These are phyloP conservation scores for Exophiala sideris DNA, from an alignment of 2,329 filamentous ascomycete species.

Conservation along the genomic window DNA sequence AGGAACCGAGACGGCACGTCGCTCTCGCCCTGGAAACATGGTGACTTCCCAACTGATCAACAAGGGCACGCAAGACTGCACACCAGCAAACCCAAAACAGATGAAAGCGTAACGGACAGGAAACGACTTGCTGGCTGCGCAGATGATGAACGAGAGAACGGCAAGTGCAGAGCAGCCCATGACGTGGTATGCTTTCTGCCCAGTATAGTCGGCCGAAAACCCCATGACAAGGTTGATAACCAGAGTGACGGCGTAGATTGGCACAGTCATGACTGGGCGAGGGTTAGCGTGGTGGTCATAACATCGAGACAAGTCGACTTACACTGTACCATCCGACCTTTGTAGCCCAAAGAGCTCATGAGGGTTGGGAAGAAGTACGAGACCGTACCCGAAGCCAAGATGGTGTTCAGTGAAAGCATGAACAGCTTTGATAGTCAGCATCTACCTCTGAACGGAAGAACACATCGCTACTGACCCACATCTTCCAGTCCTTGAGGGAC, in stretches of 20 bases:
- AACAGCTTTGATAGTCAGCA: slow-evolving; percentile 9
- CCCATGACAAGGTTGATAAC: slow-evolving; percentile 9
- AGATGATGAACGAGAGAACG: slow-evolving; percentile 13
- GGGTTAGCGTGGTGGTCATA: background rate
- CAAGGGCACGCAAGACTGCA: slow-evolving; percentile 13
- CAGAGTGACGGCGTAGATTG: slow-evolving; percentile 13
- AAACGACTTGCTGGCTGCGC: slow-evolving; percentile 12
- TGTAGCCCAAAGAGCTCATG: slow-evolving; percentile 13
- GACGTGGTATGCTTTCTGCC: slow-evolving; percentile 16
- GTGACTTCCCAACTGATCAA: slow-evolving; percentile 17
- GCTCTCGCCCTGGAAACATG: slow-evolving; percentile 15
- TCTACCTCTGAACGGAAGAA: background rate
- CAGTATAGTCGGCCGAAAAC: slow-evolving; percentile 11
- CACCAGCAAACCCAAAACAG: slow-evolving; percentile 14
- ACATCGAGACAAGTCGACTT: background rate
- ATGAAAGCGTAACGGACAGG: slow-evolving; percentile 15
- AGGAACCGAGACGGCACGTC: slow-evolving; percentile 11
- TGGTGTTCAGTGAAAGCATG: slow-evolving; percentile 14
- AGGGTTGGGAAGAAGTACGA: slow-evolving; percentile 17
- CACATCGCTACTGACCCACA: slow-evolving; percentile 10
- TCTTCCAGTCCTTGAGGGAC: slow-evolving; percentile 10
- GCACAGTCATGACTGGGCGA: slow-evolving; percentile 14
- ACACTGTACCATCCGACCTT: slow-evolving; percentile 15
- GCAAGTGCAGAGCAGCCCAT: slow-evolving; percentile 8
- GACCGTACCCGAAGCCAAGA: slow-evolving; percentile 13